phyloP scores from a whole-genome alignment of 2,329 filamentous ascomycete genomes.

The Sarocladiaceae sp. region DNA sequence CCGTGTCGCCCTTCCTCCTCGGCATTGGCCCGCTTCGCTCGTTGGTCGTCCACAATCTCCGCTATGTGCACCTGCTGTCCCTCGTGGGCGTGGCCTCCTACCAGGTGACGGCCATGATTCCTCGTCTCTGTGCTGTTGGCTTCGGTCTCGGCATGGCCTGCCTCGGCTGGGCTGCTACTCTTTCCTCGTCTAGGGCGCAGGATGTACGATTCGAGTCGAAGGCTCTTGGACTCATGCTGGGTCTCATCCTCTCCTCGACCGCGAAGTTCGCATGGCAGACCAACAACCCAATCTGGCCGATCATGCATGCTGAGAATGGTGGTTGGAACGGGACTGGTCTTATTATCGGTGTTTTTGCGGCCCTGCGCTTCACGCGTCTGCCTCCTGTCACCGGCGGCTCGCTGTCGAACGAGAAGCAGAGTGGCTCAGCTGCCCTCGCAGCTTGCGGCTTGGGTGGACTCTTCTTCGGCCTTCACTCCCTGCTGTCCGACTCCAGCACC shows the following conservation, averaged over 20 bases:
- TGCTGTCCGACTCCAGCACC: conserved; percentile 94
- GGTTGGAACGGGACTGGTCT: conserved; percentile 88
- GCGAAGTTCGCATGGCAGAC: conserved; percentile 91
- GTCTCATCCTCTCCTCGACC: conserved; percentile 78
- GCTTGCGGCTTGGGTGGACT: conserved; percentile 77
- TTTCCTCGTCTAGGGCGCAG: conserved; percentile 73
- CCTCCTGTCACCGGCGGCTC: conserved; percentile 43
- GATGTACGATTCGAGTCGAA: conserved; percentile 74
- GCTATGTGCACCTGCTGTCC: conserved; percentile 70
- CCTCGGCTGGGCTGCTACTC: conserved; percentile 78
- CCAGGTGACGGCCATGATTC: conserved; percentile 65
- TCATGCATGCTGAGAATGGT: conserved; percentile 84
- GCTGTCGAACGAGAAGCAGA: conserved; percentile 33
- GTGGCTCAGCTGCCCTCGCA: conserved; percentile 65
- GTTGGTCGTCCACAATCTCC: conserved; percentile 64
- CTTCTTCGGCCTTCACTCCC: conserved; percentile 84
- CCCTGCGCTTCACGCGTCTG: conserved; percentile 69
- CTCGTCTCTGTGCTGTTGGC: conserved; percentile 75
- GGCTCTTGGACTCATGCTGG: conserved; percentile 74
- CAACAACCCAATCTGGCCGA: conserved; percentile 96
- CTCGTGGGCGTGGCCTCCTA: conserved; percentile 78
- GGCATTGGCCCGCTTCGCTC: conserved; percentile 65
- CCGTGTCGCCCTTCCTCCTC: conserved; percentile 76
- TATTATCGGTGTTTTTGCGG: conserved; percentile 68
- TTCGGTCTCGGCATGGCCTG: conserved; percentile 78